Conservation (phyloP, 768 basidiomycete species). For the Suillus cothurnatus region DNA sequence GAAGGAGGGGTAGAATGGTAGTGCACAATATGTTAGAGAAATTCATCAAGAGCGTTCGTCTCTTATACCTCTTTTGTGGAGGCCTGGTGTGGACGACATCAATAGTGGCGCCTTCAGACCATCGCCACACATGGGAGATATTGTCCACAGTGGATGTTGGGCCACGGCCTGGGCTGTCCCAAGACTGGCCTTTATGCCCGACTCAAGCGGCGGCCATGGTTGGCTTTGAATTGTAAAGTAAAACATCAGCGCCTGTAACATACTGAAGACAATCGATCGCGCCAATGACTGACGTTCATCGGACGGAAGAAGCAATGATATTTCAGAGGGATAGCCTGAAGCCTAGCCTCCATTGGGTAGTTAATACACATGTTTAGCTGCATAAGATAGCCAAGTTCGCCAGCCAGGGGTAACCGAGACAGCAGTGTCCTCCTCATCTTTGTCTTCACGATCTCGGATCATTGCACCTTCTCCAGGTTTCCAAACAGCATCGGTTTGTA, state of each 20-base stretch:
- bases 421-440: constrained; percentile 8
- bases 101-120: neutral
- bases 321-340: neutral
- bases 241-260: neutral
- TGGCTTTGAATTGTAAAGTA: neutral
- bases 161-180: neutral
- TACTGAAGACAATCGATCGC: neutral
- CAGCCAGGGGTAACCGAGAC: constrained; percentile 8
- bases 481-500: constrained; percentile 60
- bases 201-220: neutral
- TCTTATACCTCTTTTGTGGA: neutral
- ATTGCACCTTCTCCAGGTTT: constrained; percentile 42
- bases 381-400: constrained; percentile 9
- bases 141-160: neutral
- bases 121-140: neutral
- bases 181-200: neutral
- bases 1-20: neutral
- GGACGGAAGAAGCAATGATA: neutral
- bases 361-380: constrained; percentile 72
- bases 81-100: neutral
- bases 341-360: neutral
- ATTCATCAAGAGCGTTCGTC: too few species aligned
- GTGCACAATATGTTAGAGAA: too few species aligned
- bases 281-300: neutral
- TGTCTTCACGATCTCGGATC: constrained; percentile 30